phyloP scores from a whole-genome alignment of 1,284 basidiomycete species.

The Neolentinus lepideus region DNA sequence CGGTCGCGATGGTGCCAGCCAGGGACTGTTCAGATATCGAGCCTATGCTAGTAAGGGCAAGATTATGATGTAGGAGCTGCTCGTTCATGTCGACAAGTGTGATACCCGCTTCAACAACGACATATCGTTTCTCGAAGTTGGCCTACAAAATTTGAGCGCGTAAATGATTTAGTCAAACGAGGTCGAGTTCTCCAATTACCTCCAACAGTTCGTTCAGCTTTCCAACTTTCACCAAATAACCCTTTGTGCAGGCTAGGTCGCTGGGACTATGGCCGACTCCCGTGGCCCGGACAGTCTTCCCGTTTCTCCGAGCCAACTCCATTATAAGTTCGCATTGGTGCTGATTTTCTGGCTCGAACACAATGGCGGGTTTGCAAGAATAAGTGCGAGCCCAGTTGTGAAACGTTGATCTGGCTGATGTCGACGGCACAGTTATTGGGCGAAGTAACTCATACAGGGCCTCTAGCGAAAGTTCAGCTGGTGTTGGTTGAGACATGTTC shows the following conservation, averaged over 20 bases:
- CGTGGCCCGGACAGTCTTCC: constrained; percentile 70
- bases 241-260: constrained; percentile 84
- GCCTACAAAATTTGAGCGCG: constrained; percentile 38
- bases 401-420: constrained; percentile 36
- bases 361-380: constrained; percentile 51
- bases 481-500: neutral
- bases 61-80: constrained; percentile 56
- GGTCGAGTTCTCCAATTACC: constrained; percentile 41
- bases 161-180: constrained; percentile 18
- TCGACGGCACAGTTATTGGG: constrained; percentile 42
- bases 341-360: constrained; percentile 75
- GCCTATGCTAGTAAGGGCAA: constrained; percentile 91
- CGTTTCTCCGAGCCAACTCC: constrained; percentile 76
- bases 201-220: constrained; percentile 64
- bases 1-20: constrained; percentile 91
- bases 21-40: constrained; percentile 97
- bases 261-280: constrained; percentile 92
- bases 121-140: constrained; percentile 61
- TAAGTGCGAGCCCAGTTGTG: constrained; percentile 70
- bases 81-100: constrained; percentile 67
- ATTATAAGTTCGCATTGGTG: constrained; percentile 74
- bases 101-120: constrained; percentile 75
- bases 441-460: constrained; percentile 43
- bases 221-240: constrained; percentile 76
- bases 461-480: constrained; percentile 28